Evolutionary conservation across 1,284 basidiomycete genomes (phyloP).

Genomic region (Marasmius oreades): DNA sequence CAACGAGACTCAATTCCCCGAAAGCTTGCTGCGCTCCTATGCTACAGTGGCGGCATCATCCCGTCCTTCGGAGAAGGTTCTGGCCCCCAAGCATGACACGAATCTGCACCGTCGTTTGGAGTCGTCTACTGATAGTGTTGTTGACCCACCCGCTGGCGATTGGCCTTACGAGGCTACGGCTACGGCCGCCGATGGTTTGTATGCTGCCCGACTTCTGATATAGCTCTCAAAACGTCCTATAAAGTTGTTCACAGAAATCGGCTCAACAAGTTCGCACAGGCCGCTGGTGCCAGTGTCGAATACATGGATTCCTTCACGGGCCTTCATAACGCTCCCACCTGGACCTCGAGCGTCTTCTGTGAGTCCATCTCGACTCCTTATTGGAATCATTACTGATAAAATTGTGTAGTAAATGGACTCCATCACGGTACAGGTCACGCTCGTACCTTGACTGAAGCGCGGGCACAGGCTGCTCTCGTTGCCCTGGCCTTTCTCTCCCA

Average conservation of each 20-base stretch:
- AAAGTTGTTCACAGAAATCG: background rate
- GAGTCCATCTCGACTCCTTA: background rate
- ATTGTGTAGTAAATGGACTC: slow-evolving; percentile 16
- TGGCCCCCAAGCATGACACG: too few relatives aligned
- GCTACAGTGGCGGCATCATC: too few relatives aligned
- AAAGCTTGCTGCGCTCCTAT: too few relatives aligned
- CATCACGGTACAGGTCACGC: slow-evolving; percentile 17
- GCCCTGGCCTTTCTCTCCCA: slow-evolving; percentile 13
- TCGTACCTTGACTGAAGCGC: slow-evolving; percentile 15
- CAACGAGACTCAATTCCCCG: too few relatives aligned
- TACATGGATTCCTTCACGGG: background rate
- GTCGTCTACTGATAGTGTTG: too few relatives aligned
- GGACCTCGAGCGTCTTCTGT: background rate
- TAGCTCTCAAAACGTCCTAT: background rate
- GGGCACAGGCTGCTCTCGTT: slow-evolving; percentile 17
- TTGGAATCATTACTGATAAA: background rate
- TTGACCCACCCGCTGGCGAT: too few relatives aligned
- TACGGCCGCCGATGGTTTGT: too few relatives aligned
- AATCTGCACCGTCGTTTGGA: too few relatives aligned
- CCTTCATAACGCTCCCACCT: background rate
- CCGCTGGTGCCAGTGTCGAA: background rate
- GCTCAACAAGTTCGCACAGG: background rate
- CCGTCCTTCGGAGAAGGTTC: too few relatives aligned
- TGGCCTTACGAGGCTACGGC: too few relatives aligned
- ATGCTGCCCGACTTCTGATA: background rate